Base-by-base conservation (phyloP, 2,329 filamentous ascomycete species). In the Mariannaea elegans region DNA sequence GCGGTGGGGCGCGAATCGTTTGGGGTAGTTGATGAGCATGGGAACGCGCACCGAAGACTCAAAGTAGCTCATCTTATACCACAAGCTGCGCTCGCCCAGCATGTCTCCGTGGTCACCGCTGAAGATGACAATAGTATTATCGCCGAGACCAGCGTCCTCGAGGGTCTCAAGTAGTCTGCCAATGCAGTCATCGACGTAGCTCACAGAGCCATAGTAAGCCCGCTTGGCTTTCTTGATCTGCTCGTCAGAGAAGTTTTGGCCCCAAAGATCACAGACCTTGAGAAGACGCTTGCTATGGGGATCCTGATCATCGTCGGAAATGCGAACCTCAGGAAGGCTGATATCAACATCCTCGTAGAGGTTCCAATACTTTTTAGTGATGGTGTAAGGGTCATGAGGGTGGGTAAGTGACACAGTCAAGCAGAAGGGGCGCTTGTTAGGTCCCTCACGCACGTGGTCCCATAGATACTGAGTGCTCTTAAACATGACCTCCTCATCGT, bases 31-130 rank as follows among this genome's bases (percentile, higher is more conserved):
- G 74, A 97, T 85, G 65, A 97, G 82, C 73, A 97, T 88, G 1
- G 94, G 94, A 19, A 97, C 94, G 24, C 94, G 90, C 44, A 93
- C 92, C 12, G 93, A 97, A 38, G 90, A 90, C 83, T 97, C 94
- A 71, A 93, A 97, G 85, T 95, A 97, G 73, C 88, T 93, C 94
- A 97, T 97, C 84, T 97, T 97, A 82, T 97, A 94, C 94, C 94
- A 97, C 45, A 97, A 81, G 6, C 91, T 91, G 52, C 93, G 89
- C 81, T 97, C 94, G 59, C 94, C 94, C 7, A 97, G 86, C 94
- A 97, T 97, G 77, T 97, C 94, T 56, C 94, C 94, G 72, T 97
- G 94, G 74, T 97, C 94, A 42, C 94, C 93, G 59, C 90, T 94
- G 79, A 97, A 97, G 66, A 97, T 88, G 70, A 97, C 83, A 69